Evolutionary conservation across 2,329 filamentous ascomycete genomes (phyloP), one percentile per base, ranked within the genome.

Genomic region (Fusarium nelsonii): DNA sequence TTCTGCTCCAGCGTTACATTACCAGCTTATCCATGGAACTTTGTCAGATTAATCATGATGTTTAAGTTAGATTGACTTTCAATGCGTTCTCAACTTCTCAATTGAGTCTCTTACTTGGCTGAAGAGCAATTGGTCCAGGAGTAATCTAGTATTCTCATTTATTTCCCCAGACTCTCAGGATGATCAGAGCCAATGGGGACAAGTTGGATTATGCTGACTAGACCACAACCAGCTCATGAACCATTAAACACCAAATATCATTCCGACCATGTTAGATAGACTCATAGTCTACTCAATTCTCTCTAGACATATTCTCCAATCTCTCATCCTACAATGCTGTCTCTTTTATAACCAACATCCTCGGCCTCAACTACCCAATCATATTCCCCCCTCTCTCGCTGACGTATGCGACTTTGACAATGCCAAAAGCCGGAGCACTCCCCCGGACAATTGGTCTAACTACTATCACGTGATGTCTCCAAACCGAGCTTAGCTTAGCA

Each of bases 401-500:
- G 69, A 73, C 71, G 59, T 73, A 58, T 39, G 20, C 34, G 34
- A 51, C 11, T 28, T 20, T 12, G n/a, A 9, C 28, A 23, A 23
- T 28, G 12, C 26, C 15, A 45, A 30, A 30, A 30, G 41, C 49
- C 48, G 48, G 51, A 68, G 43, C 36, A 20, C 23, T 20, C 12
- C 55, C 45, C 37, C 36, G 48, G 36, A 2, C 6, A 1, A 5
- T 18, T 4, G 8, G 8, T 30, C 34, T n/a, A 15, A 11, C 14
- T 4, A 10, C 1, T 2, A 34, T 69, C 76, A 78, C 76, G 76
- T 78, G 76, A 78, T 7, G 0, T 0, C 7, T 11, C 26, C 64
- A 58, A 60, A 62, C 61, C 61, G 58, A 71, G 69, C 71, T 70
- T 64, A 77, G 74, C 74, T 76, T 58, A 64, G 61, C 61, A 50